Evolutionary conservation across 257 asterid species (phyloP).

Genomic region (Jaltomata sinuosa): DNA sequence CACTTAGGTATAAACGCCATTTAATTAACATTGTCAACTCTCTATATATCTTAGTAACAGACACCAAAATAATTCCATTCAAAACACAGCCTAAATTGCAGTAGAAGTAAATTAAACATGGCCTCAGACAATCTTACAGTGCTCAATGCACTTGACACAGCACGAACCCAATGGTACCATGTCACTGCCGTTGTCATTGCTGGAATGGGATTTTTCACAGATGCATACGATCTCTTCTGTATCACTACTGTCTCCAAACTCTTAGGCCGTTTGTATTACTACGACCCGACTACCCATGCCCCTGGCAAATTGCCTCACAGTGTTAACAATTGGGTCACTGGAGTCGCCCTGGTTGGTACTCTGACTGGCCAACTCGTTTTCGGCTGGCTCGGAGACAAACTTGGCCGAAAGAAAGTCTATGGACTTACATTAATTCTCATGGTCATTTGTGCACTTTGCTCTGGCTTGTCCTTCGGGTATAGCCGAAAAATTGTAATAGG

Average conservation of each 20-base stretch:
- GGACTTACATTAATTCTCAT: constrained; percentile 53
- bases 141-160: constrained; percentile 52
- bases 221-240: constrained; percentile 58
- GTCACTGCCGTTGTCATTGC: constrained; percentile 52
- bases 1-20: neutral
- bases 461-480: constrained; percentile 46
- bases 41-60: neutral
- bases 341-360: constrained; percentile 64
- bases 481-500: constrained; percentile 43
- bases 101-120: constrained; percentile 14
- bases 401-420: constrained; percentile 59
- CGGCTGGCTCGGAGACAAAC: constrained; percentile 72
- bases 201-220: constrained; percentile 70
- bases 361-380: constrained; percentile 55
- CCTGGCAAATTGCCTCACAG: constrained; percentile 42
- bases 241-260: constrained; percentile 34
- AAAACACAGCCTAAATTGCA: neutral
- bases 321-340: constrained; percentile 42
- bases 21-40: neutral
- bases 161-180: constrained; percentile 60
- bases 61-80: neutral
- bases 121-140: constrained; percentile 31
- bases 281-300: constrained; percentile 2
- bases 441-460: constrained; percentile 44
- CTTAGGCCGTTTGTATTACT: constrained; percentile 48